Evolutionary conservation across 1,284 basidiomycete species (phyloP), one percentile per base, ranked within the genome.

Genomic region (Heterobasidion parviporum): DNA sequence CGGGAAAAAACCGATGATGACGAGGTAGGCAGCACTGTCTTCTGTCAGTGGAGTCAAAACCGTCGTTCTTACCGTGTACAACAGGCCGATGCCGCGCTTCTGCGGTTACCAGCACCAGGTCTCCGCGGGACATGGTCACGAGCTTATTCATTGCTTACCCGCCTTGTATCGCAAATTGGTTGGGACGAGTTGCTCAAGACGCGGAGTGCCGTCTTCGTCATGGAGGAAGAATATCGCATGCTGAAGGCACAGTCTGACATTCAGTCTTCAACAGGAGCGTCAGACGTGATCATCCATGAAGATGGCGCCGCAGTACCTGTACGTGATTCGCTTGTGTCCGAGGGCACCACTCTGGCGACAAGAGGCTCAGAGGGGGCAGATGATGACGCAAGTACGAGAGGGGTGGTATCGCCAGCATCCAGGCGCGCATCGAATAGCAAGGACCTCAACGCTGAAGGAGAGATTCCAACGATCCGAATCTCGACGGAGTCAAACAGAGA

Each of bases 141-240:
- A 56, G 97, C 97, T 0, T 99, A 99, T 67, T 79, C 87, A 3
- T 82, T 99, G 15, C 80, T 99, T 15, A 91, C 96, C 6, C 82
- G 87, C 1, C 83, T 99, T 16, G 94, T 97, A 34, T 87, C 88
- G 5, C 85, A 93, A 63, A 94, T 99, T 61, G 97, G 96, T 0
- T 99, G 96, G 97, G 97, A 99, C 71, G 97, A 99, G 74, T 80
- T 99, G 14, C 80, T 99, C 56, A 94, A 94, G 74, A 91, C 90
- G 34, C 86, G 96, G 77, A 94, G 91, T 69, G 75, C 79, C 50
- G 96, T 99, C 9, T 99, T 99, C 71, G 97, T 99, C 43, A 99
- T 99, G 96, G 96, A 99, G 70, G 96, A 99, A 69, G 96, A 99
- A 70, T 99, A 99, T 69, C 80, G 97, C 34, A 89, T 82, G 83